Percentiles rank a stretch among this genome's conserved stretches.
These are phyloP conservation scores for Pichia rugopelliculosa DNA, from an alignment of 805 yeast species.

Conservation along the genomic window DNA sequence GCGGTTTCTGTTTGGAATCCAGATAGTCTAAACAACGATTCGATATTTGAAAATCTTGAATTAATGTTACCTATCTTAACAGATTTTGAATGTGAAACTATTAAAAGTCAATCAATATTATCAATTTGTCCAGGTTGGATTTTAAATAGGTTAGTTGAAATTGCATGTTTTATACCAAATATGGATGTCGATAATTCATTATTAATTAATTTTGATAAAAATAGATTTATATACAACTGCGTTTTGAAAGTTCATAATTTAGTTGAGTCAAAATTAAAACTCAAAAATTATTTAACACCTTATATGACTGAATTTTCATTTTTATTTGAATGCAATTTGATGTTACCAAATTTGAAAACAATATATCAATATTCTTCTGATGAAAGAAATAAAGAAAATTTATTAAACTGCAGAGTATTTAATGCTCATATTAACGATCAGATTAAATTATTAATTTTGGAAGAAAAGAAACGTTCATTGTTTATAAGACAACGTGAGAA, in stretches of 20 bases:
- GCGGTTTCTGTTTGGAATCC: constrained; percentile 34
- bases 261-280: constrained; percentile 24
- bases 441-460: constrained; percentile 45
- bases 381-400: constrained; percentile 30
- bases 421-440: constrained; percentile 40
- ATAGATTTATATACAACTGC: constrained; percentile 59
- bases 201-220: constrained; percentile 79
- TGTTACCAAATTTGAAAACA: constrained; percentile 33
- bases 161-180: constrained; percentile 70
- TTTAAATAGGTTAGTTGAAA: constrained; percentile 68
- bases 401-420: constrained; percentile 33
- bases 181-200: constrained; percentile 58
- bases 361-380: constrained; percentile 26
- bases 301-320: constrained; percentile 43
- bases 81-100: constrained; percentile 1
- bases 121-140: constrained; percentile 93
- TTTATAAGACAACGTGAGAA: constrained; percentile 24
- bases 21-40: background rate
- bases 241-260: constrained; percentile 46
- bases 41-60: constrained; percentile 21
- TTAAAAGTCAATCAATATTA: constrained; percentile 31
- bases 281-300: constrained; percentile 12
- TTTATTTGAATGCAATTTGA: constrained; percentile 40
- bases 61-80: constrained; percentile 8
- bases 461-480: constrained; percentile 26